Base-by-base conservation (phyloP, 345 rosid genomes). In the Jatropha curcas region DNA sequence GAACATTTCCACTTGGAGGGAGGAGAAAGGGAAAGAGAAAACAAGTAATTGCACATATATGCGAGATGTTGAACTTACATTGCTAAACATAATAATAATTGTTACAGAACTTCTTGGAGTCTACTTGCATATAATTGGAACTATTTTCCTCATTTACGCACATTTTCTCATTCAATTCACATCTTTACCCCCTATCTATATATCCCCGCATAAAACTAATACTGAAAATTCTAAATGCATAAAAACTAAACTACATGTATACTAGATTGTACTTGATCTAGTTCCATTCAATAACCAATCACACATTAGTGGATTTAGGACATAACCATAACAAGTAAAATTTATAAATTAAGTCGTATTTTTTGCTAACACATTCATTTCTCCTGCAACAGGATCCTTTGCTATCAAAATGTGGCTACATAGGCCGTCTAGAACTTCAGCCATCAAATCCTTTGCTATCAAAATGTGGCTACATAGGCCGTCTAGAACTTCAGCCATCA, bases 391-490 rank as follows among this genome's bases (percentile, higher is more conserved):
- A 94, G 96, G 88, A 82, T 82, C 97, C 93, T 60, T 74, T 89
- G 91, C 81, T 87, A 82, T 87, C 97, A 25, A 92, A 92, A 82
- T 83, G 96, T 80, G 94, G 96, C 72, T 90, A 92, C 82, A 77
- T 92, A 51, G 81, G 89, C 71, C 88, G n/a, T n/a, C n/a, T n/a
- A n/a, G n/a, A n/a, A n/a, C n/a, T n/a, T n/a, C n/a, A n/a, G n/a
- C n/a, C n/a, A n/a, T n/a, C n/a, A n/a, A n/a, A 82, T 82, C 96
- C 93, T 59, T 74, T 89, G 91, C 81, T 87, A 82, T 87, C 97
- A 27, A 92, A 92, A 82, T 83, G 97, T 79, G 94, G 97, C 72
- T 90, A 92, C 82, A 77, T 92, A 51, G 81, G 89, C 72, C 88
- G 66, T 45, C 73, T 82, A 65, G 93, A 89, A 74, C 83, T 90